phyloP scores from a whole-genome alignment of 768 basidiomycete species.

The Galerina marginata region DNA sequence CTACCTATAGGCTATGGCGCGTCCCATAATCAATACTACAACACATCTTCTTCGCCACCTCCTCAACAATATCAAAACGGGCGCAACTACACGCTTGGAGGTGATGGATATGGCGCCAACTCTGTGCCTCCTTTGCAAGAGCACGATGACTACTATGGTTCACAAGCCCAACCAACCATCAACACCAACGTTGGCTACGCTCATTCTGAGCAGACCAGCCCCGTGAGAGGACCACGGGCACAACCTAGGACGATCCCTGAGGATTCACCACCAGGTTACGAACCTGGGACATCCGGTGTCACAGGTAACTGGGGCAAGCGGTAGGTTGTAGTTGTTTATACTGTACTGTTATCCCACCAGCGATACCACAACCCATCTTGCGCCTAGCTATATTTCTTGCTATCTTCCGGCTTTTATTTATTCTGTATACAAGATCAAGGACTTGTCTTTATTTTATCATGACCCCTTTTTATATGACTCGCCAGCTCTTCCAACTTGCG shows the following conservation, averaged over 20 bases:
- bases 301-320: slow-evolving; percentile 62
- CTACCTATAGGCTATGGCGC: slow-evolving; percentile 20
- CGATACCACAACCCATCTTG: too few relatives aligned
- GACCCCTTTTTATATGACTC: slow-evolving; percentile 8
- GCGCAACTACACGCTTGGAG: slow-evolving; percentile 62
- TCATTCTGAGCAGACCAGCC: slow-evolving; percentile 36
- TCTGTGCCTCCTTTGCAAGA: slow-evolving; percentile 47
- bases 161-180: slow-evolving; percentile 41
- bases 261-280: slow-evolving; percentile 73
- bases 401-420: slow-evolving; percentile 11
- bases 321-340: slow-evolving; percentile 12
- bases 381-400: neutral
- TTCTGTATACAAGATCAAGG: slow-evolving; percentile 24
- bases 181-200: slow-evolving; percentile 39
- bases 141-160: slow-evolving; percentile 3
- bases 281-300: slow-evolving; percentile 52
- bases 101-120: slow-evolving; percentile 59
- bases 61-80: slow-evolving; percentile 37
- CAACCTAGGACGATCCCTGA: slow-evolving; percentile 43
- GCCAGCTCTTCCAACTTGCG: too few relatives aligned
- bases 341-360: too few relatives aligned
- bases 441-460: slow-evolving; percentile 19
- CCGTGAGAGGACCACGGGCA: slow-evolving; percentile 48
- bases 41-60: slow-evolving; percentile 25
- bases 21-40: slow-evolving; percentile 33